Conservation (phyloP, 305 asterid species). For the Stenogyne calaminthoides region DNA sequence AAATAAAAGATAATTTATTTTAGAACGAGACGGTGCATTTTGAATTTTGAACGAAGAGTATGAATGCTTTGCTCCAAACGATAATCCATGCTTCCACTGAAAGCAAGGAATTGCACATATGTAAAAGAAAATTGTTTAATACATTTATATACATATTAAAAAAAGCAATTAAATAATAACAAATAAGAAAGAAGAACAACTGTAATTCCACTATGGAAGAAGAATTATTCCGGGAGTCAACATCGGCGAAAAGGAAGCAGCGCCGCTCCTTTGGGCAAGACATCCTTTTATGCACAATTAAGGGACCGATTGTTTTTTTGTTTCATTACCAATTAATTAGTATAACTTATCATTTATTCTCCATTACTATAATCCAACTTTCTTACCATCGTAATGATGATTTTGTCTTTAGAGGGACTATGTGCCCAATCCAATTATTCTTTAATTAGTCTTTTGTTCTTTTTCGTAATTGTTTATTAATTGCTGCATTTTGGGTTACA, state of each 20-base stretch:
- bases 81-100: slow-evolving; percentile 22
- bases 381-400: slow-evolving; percentile 11
- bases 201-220: slow-evolving; percentile 22
- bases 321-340: slow-evolving; percentile 11
- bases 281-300: slow-evolving; percentile 21
- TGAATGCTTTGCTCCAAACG: background rate
- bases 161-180: background rate
- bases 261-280: slow-evolving; percentile 24
- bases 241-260: slow-evolving; percentile 30
- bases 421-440: background rate
- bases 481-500: slow-evolving; percentile 26
- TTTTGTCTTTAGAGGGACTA: slow-evolving; percentile 11
- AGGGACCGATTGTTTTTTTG: slow-evolving; percentile 17
- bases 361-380: background rate
- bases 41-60: background rate
- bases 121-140: slow-evolving; percentile 7
- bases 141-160: background rate
- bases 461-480: background rate
- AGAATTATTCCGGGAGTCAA: slow-evolving; percentile 27
- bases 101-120: slow-evolving; percentile 1
- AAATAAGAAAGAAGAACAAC: slow-evolving; percentile 4
- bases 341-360: slow-evolving; percentile 16
- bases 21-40: too few relatives aligned
- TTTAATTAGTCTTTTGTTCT: slow-evolving; percentile 7
- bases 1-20: too few relatives aligned